Evolutionary conservation across 1,139 yeast genomes (phyloP).

Genomic region (Candida sp.): DNA sequence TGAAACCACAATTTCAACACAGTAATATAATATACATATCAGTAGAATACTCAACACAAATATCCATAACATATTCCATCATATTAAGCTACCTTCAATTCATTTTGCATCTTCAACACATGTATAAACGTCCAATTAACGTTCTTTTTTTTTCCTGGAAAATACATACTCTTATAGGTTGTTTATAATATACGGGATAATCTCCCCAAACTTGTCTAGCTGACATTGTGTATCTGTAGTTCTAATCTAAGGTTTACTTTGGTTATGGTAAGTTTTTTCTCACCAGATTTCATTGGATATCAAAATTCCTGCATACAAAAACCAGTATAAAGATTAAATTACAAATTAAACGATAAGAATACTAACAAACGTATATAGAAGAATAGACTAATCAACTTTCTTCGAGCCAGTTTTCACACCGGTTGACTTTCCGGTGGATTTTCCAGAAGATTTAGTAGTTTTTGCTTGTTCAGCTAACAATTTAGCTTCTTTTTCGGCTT

Average conservation of each 20-base stretch:
- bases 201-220: conserved; percentile 45
- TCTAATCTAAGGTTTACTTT: not conserved
- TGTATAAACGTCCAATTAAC: not conserved
- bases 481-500: conserved; percentile 26
- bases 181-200: conserved; percentile 58
- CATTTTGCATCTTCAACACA: no score
- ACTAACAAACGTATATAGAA: not conserved
- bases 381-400: conserved; percentile 4
- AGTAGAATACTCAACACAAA: no score
- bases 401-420: not conserved
- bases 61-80: no score
- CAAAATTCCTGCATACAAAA: conserved; percentile 6
- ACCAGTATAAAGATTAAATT: conserved; percentile 3
- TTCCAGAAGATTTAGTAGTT: conserved; percentile 7
- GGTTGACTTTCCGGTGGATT: conserved; percentile 10
- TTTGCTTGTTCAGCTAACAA: conserved; percentile 14
- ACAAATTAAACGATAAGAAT: conserved; percentile 1
- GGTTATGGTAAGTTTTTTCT: conserved; percentile 6
- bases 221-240: conserved; percentile 12
- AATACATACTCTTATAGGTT: conserved; percentile 59
- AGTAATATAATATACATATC: no score
- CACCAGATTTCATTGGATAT: conserved; percentile 10
- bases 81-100: no score
- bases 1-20: no score
- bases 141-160: not conserved